Evolutionary conservation across 2,329 filamentous ascomycete genomes (phyloP).

Genomic region (Chaetomium sp.): DNA sequence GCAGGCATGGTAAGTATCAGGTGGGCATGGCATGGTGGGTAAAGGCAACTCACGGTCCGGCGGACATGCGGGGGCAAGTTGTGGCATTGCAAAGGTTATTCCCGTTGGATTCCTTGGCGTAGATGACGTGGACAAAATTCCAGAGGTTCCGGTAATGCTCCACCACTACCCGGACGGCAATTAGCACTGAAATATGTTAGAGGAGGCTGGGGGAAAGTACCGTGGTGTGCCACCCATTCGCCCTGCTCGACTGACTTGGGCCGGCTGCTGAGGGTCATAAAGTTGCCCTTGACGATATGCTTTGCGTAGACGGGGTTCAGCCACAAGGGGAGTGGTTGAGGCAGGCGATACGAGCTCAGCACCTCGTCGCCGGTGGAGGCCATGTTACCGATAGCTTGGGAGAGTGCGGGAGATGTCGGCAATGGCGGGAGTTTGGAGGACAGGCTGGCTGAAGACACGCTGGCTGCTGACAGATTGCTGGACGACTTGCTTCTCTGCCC

Average conservation of each 20-base stretch:
- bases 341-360: constrained; percentile 26
- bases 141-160: constrained; percentile 77
- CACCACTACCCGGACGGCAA: constrained; percentile 49
- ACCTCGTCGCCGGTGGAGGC: constrained; percentile 30
- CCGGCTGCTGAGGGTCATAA: constrained; percentile 78
- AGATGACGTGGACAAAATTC: constrained; percentile 73
- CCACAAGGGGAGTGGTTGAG: constrained; percentile 51
- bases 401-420: constrained; percentile 23
- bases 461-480: constrained; percentile 21
- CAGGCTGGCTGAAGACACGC: constrained; percentile 4
- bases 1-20: constrained; percentile 10
- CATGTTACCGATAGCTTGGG: constrained; percentile 20
- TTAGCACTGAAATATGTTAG: constrained; percentile 19
- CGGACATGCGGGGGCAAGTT: constrained; percentile 78
- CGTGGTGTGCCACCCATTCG: constrained; percentile 84
- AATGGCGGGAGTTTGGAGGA: constrained; percentile 22
- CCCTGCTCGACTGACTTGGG: constrained; percentile 78
- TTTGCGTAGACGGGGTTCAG: constrained; percentile 61
- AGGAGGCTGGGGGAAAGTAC: constrained; percentile 39
- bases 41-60: constrained; percentile 58
- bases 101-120: constrained; percentile 65
- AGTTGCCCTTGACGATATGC: constrained; percentile 83
- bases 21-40: background rate
- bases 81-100: constrained; percentile 68
- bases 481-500: constrained; percentile 23